phyloP scores from a whole-genome alignment of 2,329 filamentous ascomycete genomes.

The Apiospora marii region DNA sequence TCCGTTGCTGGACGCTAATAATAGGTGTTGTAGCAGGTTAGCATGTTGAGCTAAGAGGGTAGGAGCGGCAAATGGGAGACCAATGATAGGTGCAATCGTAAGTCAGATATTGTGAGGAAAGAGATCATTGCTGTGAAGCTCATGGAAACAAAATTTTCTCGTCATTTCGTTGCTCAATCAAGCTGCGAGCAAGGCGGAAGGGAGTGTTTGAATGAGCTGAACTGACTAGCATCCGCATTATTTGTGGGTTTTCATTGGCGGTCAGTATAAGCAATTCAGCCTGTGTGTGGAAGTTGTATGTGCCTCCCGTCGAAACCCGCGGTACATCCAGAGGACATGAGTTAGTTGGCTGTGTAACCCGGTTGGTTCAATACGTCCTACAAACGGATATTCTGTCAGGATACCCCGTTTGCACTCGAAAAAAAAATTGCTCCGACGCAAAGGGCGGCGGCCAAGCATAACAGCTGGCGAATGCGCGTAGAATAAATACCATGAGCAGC shows the following conservation, averaged over 20 bases:
- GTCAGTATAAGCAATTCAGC: conserved; percentile 5
- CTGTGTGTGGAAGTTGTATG: neutral
- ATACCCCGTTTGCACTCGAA: too few relatives aligned
- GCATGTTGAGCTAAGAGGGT: neutral
- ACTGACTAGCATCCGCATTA: neutral
- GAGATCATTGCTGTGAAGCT: neutral
- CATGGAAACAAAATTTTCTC: neutral
- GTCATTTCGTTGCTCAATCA: neutral
- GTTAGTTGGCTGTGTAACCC: neutral
- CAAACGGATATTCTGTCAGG: too few relatives aligned
- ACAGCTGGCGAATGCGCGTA: too few relatives aligned
- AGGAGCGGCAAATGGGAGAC: neutral
- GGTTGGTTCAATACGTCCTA: too few relatives aligned
- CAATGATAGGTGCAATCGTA: neutral
- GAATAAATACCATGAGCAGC: too few relatives aligned
- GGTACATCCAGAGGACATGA: neutral
- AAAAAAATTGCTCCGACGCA: too few relatives aligned
- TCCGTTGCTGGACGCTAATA: neutral
- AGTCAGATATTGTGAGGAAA: neutral
- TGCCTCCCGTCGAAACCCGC: neutral
- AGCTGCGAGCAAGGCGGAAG: too few relatives aligned
- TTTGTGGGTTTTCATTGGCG: neutral
- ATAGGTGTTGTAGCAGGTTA: neutral
- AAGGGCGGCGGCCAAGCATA: too few relatives aligned
- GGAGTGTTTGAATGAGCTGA: neutral